Evolutionary conservation across 495 filamentous ascomycete species (phyloP).

Genomic region (Viridothelium virens): DNA sequence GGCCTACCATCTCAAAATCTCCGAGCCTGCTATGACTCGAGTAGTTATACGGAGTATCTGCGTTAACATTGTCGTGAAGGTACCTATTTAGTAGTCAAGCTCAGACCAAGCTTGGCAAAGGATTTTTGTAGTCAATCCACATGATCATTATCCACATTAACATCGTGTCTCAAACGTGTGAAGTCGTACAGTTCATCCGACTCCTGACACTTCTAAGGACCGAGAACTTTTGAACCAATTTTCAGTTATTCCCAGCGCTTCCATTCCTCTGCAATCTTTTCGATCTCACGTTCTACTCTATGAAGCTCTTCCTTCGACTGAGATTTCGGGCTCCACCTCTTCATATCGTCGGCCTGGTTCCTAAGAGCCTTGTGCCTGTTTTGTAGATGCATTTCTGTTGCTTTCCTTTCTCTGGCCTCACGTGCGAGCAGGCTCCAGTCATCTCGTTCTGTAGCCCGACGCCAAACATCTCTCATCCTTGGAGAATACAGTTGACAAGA

Average conservation of each 20-base stretch:
- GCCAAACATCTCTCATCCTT: constrained; percentile 62
- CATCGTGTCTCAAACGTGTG: not conserved
- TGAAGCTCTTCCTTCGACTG: constrained; percentile 17
- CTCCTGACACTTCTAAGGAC: not conserved
- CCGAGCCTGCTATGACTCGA: too few species aligned
- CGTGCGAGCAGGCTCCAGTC: constrained; percentile 63
- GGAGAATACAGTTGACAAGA: constrained; percentile 68
- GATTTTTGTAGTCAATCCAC: too few species aligned
- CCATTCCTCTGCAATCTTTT: constrained; percentile 25
- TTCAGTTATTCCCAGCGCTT: constrained; percentile 22
- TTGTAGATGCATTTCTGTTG: constrained; percentile 28
- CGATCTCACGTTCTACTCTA: constrained; percentile 17
- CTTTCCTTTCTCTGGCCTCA: constrained; percentile 55
- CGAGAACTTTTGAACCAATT: not conserved
- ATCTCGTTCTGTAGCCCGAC: constrained; percentile 48
- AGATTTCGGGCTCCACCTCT: constrained; percentile 9
- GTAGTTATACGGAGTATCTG: too few species aligned
- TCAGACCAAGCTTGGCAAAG: too few species aligned
- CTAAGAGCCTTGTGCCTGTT: constrained; percentile 23
- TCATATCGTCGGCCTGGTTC: constrained; percentile 17
- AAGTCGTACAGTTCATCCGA: constrained; percentile 3
- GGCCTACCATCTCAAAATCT: too few species aligned
- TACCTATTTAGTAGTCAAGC: too few species aligned
- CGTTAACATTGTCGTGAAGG: too few species aligned
- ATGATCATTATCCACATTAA: not conserved